Evolutionary conservation across 225 moss, liverwort and hornwort species (phyloP).

Genomic region (Antitrichia curtipendula): DNA sequence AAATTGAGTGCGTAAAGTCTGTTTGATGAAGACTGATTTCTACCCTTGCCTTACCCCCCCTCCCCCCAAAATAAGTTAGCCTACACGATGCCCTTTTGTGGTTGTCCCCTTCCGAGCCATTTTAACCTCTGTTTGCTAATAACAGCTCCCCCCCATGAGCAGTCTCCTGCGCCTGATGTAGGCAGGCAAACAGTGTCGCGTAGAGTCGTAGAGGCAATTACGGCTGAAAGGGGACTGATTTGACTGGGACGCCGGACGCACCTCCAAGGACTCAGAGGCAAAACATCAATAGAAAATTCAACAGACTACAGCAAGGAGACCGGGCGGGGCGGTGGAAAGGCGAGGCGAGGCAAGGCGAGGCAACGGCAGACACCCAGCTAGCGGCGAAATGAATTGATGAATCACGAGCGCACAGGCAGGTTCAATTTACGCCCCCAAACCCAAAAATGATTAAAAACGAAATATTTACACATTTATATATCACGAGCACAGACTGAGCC

Average conservation of each 20-base stretch:
- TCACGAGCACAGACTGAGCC: neutral
- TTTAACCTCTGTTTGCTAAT: neutral
- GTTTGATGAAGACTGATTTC: too few species aligned
- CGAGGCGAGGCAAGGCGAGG: neutral
- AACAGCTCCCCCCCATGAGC: neutral
- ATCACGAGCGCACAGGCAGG: neutral
- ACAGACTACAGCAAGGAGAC: neutral
- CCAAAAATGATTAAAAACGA: neutral
- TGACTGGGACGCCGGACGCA: slow-evolving; percentile 1
- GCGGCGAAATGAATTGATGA: neutral
- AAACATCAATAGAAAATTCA: neutral
- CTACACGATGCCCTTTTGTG: neutral
- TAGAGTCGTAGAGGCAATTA: neutral
- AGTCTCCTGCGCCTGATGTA: neutral
- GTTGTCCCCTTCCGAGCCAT: neutral
- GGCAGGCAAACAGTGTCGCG: neutral
- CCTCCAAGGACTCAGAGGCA: neutral
- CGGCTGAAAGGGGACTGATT: neutral
- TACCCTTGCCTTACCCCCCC: too few species aligned
- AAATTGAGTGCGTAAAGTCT: too few species aligned
- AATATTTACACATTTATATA: too few species aligned
- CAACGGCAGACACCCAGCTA: neutral
- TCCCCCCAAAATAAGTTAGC: too few species aligned
- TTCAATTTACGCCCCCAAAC: neutral
- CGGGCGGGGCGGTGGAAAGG: neutral